phyloP scores from a whole-genome alignment of 345 rosid genomes.

The Cardiospermum halicacabum region DNA sequence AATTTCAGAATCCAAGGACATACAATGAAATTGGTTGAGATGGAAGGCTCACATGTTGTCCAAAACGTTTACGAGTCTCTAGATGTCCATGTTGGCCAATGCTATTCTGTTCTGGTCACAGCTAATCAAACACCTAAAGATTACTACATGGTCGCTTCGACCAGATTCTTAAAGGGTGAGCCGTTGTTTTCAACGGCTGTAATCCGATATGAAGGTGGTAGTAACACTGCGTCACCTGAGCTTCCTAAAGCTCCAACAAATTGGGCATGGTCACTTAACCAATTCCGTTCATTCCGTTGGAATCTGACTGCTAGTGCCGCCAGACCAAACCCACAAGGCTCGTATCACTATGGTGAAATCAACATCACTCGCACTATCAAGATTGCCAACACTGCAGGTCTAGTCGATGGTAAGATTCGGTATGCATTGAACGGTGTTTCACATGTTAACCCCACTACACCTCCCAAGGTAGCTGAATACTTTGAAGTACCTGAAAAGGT shows the following conservation, averaged over 20 bases:
- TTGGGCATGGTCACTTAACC: constrained; percentile 74
- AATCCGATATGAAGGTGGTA: constrained; percentile 42
- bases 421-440: constrained; percentile 66
- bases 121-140: constrained; percentile 51
- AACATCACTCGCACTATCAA: constrained; percentile 68
- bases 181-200: constrained; percentile 35
- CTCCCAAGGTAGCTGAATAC: constrained; percentile 66
- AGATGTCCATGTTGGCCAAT: constrained; percentile 70
- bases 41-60: constrained; percentile 67
- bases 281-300: constrained; percentile 74
- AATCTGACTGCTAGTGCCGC: constrained; percentile 72
- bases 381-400: constrained; percentile 40
- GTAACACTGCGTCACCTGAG: constrained; percentile 28
- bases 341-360: constrained; percentile 70
- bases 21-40: constrained; percentile 65
- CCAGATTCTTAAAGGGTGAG: constrained; percentile 43
- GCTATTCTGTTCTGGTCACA: constrained; percentile 51
- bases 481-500: constrained; percentile 38
- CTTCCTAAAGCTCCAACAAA: constrained; percentile 51
- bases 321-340: constrained; percentile 81
- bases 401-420: constrained; percentile 49
- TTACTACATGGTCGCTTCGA: constrained; percentile 60
- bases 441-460: constrained; percentile 46
- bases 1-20: constrained; percentile 71
- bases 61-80: constrained; percentile 63